Conservation (phyloP, 192 early-diverging fungal genomes). For the Podila clonocystis region DNA sequence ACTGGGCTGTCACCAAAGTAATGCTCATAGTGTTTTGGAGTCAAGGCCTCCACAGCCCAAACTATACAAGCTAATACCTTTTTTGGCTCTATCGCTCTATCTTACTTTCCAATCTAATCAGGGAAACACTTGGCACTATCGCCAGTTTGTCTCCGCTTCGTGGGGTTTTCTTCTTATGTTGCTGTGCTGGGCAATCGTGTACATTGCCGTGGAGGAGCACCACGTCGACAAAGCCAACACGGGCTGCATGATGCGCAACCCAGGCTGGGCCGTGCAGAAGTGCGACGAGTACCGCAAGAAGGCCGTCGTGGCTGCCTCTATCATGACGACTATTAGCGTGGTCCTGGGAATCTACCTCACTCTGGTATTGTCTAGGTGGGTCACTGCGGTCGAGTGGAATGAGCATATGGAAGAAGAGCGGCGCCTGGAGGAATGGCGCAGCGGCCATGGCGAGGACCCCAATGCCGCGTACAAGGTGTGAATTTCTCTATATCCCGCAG, state of each 20-base stretch:
- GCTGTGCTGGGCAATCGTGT: conserved; percentile 43
- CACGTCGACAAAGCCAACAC: conserved; percentile 23
- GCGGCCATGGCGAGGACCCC: conserved; percentile 19
- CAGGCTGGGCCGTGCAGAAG: not conserved
- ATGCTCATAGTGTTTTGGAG: not conserved
- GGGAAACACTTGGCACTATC: conserved; percentile 37
- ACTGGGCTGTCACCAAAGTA: conserved; percentile 26
- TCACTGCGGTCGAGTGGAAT: conserved; percentile 27
- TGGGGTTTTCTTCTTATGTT: conserved; percentile 46
- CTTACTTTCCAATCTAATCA: not conserved
- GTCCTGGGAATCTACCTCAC: conserved; percentile 36
- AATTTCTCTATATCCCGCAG: not conserved
- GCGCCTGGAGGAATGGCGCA: conserved; percentile 31
- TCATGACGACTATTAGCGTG: conserved; percentile 16
- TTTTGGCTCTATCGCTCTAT: not conserved
- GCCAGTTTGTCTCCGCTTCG: conserved; percentile 42
- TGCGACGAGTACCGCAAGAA: conserved; percentile 29
- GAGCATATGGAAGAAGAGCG: conserved; percentile 34
- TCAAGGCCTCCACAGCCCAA: not conserved
- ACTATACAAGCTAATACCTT: too few relatives aligned
- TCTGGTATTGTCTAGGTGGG: conserved; percentile 31
- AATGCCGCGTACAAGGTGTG: not conserved
- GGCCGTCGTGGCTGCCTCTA: conserved; percentile 11
- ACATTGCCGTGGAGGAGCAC: conserved; percentile 37
- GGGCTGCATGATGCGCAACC: conserved; percentile 9